Percentiles rank a stretch among this genome's conserved stretches.
These are phyloP conservation scores for Poa pratensis DNA, from an alignment of 176 grass and related monocot genomes.

Conservation along the genomic window DNA sequence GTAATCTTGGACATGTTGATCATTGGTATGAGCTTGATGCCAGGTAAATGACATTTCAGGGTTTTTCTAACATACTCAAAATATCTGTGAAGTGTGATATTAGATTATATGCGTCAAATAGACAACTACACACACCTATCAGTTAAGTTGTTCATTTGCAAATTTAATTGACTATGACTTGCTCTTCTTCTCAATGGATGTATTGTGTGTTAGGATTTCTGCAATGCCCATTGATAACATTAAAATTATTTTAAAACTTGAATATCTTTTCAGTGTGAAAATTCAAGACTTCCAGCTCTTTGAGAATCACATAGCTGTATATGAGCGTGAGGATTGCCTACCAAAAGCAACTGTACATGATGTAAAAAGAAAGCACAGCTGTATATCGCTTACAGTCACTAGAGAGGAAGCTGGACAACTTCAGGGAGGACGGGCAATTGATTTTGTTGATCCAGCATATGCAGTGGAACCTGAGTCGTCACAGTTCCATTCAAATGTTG, in stretches of 20 bases:
- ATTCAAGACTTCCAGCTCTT: slow-evolving; percentile 80
- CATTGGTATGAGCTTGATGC: neutral
- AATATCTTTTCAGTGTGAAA: slow-evolving; percentile 71
- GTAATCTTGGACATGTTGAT: slow-evolving; percentile 5
- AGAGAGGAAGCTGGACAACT: slow-evolving; percentile 68
- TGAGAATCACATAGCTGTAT: slow-evolving; percentile 73
- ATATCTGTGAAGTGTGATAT: neutral
- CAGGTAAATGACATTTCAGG: neutral
- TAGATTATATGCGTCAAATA: neutral
- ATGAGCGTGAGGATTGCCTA: slow-evolving; percentile 84
- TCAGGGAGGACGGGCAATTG: slow-evolving; percentile 54
- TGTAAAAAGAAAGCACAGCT: no score
- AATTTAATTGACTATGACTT: slow-evolving; percentile 19
- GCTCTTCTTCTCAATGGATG: neutral
- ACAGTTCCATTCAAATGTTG: slow-evolving; percentile 63
- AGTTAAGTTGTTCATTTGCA: neutral
- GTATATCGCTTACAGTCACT: slow-evolving; percentile 63
- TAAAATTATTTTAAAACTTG: neutral
- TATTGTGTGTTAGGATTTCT: neutral
- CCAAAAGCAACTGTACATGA: slow-evolving; percentile 51
- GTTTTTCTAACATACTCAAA: neutral
- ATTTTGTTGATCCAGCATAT: slow-evolving; percentile 56
- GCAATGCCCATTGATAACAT: slow-evolving; percentile 1
- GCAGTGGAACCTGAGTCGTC: slow-evolving; percentile 59
- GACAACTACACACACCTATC: neutral